A percentile compares a stretch with the other conserved stretches of the same genome.
These are phyloP conservation scores for Cryphonectria radicalis DNA, from an alignment of 2,329 filamentous ascomycete genomes.

Conservation along the genomic window DNA sequence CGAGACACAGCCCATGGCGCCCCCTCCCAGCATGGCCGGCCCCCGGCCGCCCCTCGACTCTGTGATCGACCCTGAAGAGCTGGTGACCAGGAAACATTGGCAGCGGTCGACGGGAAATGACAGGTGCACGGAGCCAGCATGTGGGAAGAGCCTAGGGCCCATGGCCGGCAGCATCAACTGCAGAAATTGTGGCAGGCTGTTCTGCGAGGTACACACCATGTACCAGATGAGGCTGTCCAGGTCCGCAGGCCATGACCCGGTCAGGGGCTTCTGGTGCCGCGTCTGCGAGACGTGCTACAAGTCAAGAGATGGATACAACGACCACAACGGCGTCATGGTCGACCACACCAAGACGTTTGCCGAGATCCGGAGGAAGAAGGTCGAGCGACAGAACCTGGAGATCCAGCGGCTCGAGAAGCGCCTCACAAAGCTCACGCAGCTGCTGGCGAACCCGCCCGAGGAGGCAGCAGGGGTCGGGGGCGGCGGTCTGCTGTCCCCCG, in stretches of 20 bases:
- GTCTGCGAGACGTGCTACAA: constrained; percentile 99
- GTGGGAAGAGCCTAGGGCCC: constrained; percentile 77
- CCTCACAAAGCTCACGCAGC: constrained; percentile 83
- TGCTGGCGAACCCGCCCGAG: constrained; percentile 76
- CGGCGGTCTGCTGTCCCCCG: constrained; percentile 61
- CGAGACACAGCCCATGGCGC: constrained; percentile 58
- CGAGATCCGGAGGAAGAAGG: constrained; percentile 71
- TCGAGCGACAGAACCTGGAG: constrained; percentile 86
- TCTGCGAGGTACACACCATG: constrained; percentile 98
- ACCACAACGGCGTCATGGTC: constrained; percentile 72
- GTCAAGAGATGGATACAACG: constrained; percentile 92
- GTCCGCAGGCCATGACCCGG: constrained; percentile 85
- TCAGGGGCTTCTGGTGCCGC: constrained; percentile 88
- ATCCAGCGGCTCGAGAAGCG: constrained; percentile 89
- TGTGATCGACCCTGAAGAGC: constrained; percentile 78
- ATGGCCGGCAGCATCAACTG: constrained; percentile 89
- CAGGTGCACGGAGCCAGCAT: constrained; percentile 83
- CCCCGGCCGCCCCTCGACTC: constrained; percentile 46
- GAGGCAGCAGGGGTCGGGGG: constrained; percentile 57
- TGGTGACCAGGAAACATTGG: constrained; percentile 89
- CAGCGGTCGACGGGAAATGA: constrained; percentile 77
- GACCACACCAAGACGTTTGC: constrained; percentile 76
- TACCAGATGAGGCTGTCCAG: constrained; percentile 98
- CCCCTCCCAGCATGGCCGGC: constrained; percentile 43
- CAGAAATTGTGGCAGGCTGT: constrained; percentile 87